Base-by-base conservation (phyloP, 2,329 filamentous ascomycete species). In the Dendryphion nanum region DNA sequence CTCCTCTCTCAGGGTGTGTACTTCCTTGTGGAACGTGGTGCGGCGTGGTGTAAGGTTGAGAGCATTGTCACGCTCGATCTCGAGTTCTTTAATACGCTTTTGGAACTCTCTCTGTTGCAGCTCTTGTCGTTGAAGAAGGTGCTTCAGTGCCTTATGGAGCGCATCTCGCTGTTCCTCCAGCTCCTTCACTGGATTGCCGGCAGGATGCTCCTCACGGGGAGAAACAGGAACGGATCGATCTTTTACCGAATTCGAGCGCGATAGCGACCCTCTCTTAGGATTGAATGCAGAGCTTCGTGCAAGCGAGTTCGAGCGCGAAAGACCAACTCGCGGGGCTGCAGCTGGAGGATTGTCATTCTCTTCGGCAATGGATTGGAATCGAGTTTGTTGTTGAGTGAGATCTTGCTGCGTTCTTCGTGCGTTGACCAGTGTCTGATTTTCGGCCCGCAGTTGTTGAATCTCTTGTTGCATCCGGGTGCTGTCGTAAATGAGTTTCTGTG, bases 141-240 rank as follows among this genome's bases (percentile, higher is more conserved):
- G 88, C 70, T 86, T 90, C 37, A 98, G 73, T 5, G 93, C 89
- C 43, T 79, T 81, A 69, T 97, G 93, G 5, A 98, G 75, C 1
- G 91, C 90, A 65, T 98, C 91, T 32, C 93, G 81, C 69, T 98
- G 93, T 30, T 88, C 83, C 67, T 97, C 91, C 8, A 96, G 83
- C 49, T 97, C 91, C 66, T 95, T 95, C 14, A 95, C 75, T 1
- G 60, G 62, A 30, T 66, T 64, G 39, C 51, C 57, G 18, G 44
- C 40, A 8, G 47, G 40, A 1, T 57, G 44, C 5, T 39, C 46
- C 8, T 62, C 56, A 19, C 86, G 79, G 50, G 95, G 89, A 2
- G 83, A 80, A 24, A 57, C 56, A 10, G 53, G 55, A 8, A 57
- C 55, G 34, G 60, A 61, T 31, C 54, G 48, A 19, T 59, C 60